Conservation (phyloP, 1,284 basidiomycete genomes). For the Sanghuangporus weigelae region DNA sequence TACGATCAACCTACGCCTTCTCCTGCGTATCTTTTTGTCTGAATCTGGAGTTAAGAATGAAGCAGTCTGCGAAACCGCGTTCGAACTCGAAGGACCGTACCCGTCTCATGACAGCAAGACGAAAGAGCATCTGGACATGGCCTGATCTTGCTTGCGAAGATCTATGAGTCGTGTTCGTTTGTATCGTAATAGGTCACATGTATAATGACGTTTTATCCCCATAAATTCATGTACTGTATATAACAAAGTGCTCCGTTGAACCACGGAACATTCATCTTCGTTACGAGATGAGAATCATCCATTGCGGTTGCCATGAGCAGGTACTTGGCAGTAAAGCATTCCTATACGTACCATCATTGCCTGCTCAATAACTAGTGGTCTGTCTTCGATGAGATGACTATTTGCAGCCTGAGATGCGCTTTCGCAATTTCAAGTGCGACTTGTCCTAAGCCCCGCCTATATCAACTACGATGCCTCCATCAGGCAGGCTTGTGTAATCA, state of each 20-base stretch:
- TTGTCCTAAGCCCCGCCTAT: conserved; percentile 21
- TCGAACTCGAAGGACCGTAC: not conserved
- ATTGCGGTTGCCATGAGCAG: too few relatives aligned
- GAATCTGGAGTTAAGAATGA: not conserved
- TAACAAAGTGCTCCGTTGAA: too few relatives aligned
- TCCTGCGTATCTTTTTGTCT: conserved; percentile 2
- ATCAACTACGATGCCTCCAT: conserved; percentile 19
- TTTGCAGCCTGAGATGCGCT: conserved; percentile 11
- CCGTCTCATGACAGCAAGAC: too few relatives aligned
- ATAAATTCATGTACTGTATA: too few relatives aligned
- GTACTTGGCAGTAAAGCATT: not conserved
- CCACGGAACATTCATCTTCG: too few relatives aligned
- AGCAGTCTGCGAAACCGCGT: not conserved
- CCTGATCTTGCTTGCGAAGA: too few relatives aligned
- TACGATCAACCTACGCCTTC: conserved; percentile 6
- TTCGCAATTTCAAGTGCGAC: conserved; percentile 16
- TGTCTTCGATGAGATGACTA: conserved; percentile 21
- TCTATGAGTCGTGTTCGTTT: too few relatives aligned
- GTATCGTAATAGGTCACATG: too few relatives aligned
- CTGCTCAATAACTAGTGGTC: conserved; percentile 1
- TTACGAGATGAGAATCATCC: too few relatives aligned
- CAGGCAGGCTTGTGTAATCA: not conserved
- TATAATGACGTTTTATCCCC: too few relatives aligned
- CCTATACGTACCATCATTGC: conserved; percentile 10
- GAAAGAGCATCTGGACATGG: too few relatives aligned